Evolutionary conservation across 208 protist species (phyloP).

Genomic region (Crithidia sp.): DNA sequence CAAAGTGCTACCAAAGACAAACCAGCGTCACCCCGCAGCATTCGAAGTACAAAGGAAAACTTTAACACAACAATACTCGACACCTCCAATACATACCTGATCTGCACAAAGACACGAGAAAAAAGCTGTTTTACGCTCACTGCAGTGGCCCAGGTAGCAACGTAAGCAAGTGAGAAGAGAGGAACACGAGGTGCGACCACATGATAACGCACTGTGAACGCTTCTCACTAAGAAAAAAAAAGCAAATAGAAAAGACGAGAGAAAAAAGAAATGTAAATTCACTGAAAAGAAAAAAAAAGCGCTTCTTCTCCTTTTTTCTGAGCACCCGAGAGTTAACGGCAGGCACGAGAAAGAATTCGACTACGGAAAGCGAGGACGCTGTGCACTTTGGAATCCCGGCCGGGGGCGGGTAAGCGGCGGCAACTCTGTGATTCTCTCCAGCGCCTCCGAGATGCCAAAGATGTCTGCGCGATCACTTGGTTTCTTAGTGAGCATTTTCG

Average conservation of each 20-base stretch:
- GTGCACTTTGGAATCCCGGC: constrained; percentile 49
- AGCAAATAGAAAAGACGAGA: neutral
- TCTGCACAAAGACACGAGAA: no score
- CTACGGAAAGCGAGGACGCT: constrained; percentile 52
- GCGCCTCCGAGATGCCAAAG: constrained; percentile 54
- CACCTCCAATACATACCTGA: no score
- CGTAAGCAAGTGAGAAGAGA: constrained; percentile 3
- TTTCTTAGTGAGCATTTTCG: constrained; percentile 66
- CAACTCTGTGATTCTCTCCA: constrained; percentile 45
- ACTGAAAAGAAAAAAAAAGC: neutral
- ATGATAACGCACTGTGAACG: no score
- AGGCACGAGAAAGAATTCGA: neutral
- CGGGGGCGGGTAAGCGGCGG: constrained; percentile 33
- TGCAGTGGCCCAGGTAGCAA: no score
- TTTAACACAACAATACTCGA: no score
- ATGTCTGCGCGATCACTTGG: constrained; percentile 62
- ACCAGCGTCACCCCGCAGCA: neutral
- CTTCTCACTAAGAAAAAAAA: constrained; percentile 6
- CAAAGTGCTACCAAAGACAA: no score
- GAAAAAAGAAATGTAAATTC: neutral
- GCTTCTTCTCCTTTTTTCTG: no score
- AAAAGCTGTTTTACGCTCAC: no score
- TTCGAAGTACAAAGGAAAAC: constrained; percentile 21
- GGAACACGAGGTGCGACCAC: neutral
- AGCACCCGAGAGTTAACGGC: neutral